phyloP scores from a whole-genome alignment of 768 basidiomycete species.

The Leccinum rimulosum region DNA sequence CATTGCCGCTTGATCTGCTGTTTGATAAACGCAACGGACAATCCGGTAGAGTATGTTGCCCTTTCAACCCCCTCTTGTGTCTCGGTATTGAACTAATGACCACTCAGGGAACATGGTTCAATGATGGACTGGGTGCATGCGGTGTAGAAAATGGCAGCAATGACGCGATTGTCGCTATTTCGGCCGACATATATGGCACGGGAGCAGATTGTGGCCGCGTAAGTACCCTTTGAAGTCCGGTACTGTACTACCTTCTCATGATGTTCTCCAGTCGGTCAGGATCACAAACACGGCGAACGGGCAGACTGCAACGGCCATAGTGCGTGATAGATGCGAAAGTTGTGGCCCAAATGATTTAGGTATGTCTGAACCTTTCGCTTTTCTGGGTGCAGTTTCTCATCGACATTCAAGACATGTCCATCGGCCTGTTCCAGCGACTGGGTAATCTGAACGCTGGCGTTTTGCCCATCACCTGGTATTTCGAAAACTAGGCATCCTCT shows the following conservation, averaged over 20 bases:
- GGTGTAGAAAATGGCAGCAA: constrained; percentile 47
- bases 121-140: constrained; percentile 62
- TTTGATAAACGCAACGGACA: constrained; percentile 48
- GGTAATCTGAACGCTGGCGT: constrained; percentile 47
- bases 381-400: constrained; percentile 7
- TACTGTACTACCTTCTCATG: constrained; percentile 7
- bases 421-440: constrained; percentile 54
- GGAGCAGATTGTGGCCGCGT: constrained; percentile 65
- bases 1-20: constrained; percentile 26
- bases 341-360: constrained; percentile 57
- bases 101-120: constrained; percentile 65
- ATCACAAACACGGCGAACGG: constrained; percentile 60
- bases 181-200: constrained; percentile 48
- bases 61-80: neutral
- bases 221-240: constrained; percentile 15
- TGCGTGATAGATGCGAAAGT: constrained; percentile 57
- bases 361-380: constrained; percentile 30
- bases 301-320: constrained; percentile 45
- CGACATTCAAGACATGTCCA: constrained; percentile 57
- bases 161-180: constrained; percentile 63
- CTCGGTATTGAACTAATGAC: constrained; percentile 7
- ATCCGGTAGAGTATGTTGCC: constrained; percentile 50
- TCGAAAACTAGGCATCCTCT: constrained; percentile 37
- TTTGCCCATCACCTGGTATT: constrained; percentile 59
- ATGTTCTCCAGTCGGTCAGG: constrained; percentile 47